Percentiles rank a stretch among this genome's conserved stretches.
Conservation (phyloP, 1,139 yeast genomes). For the Arxiozyma heterogenica region DNA sequence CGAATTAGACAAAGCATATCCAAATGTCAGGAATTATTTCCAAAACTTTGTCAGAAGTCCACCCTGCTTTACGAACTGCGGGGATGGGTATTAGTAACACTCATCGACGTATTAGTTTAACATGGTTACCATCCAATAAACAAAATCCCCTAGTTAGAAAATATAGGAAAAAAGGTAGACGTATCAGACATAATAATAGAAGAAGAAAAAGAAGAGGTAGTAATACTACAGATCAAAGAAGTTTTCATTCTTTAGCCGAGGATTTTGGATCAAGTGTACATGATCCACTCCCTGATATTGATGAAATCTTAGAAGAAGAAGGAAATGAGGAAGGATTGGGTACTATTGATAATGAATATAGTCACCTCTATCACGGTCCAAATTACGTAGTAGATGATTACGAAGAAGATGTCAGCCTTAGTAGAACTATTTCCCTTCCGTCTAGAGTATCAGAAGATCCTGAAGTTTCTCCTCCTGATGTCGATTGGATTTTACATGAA, state of each 20-base stretch:
- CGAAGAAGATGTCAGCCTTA: constrained; percentile 37
- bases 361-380: background rate
- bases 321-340: constrained; percentile 36
- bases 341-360: background rate
- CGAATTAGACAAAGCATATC: background rate
- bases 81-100: constrained; percentile 36
- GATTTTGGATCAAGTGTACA: constrained; percentile 28
- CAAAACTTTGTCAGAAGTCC: constrained; percentile 30
- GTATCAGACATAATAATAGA: constrained; percentile 13
- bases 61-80: constrained; percentile 31
- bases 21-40: constrained; percentile 23
- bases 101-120: constrained; percentile 38
- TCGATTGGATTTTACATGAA: constrained; percentile 61
- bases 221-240: constrained; percentile 47
- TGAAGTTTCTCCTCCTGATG: constrained; percentile 41
- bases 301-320: constrained; percentile 35
- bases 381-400: constrained; percentile 33
- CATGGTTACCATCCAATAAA: constrained; percentile 65
- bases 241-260: constrained; percentile 45
- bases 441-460: constrained; percentile 47
- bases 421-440: constrained; percentile 46
- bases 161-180: constrained; percentile 30
- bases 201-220: constrained; percentile 24
- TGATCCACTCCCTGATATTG: constrained; percentile 28
- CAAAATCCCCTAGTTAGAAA: constrained; percentile 57